Base-by-base conservation (phyloP, 75 land plant species). In the Pinus albicaulis region DNA sequence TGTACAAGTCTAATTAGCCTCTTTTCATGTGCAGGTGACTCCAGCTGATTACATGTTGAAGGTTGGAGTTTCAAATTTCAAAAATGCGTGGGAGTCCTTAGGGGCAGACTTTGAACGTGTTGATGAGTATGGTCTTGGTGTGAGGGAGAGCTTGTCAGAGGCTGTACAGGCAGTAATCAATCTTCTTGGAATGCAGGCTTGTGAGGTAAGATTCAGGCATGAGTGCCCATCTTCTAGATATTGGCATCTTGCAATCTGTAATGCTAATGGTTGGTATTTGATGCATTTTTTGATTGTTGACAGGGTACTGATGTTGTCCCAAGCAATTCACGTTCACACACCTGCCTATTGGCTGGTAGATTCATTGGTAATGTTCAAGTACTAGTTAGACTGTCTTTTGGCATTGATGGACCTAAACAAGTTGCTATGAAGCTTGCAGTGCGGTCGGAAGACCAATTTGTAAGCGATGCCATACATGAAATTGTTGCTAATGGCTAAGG, bases 401-500 rank as follows among this genome's bases (percentile, higher is more conserved):
- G 99, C 38, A 86, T 96, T 34, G 93, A 89, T 66, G 77, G 81
- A 12, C 78, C 88, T 17, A 94, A 86, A 71, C 90, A 94, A 61
- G 92, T 96, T 6, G 94, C 96, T 7, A 96, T 96, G 99, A 94
- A 92, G 83, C 87, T 96, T 55, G 86, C 89, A n/a, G 99, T 93
- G 36, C 88, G 99, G 80, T 94, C 99, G 12, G 92, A 96, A 25
- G 89, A 94, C 79, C 84, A 77, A 72, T 38, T 26, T 48, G 85
- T 96, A 24, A 91, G 99, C 76, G 90, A 90, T 72, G 84, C 84
- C 31, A 90, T 94, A 64, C 99, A 96, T 77, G 99, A 96, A 48
- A 90, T 96, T 48, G 89, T 96, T 26, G 91, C 89, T 8, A 86
- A 85, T 77, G 93, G 97, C 77, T 95, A 85, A 79, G 71, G 53